Evolutionary conservation across 768 basidiomycete genomes (phyloP).

Genomic region (Mycena albidolilacea): DNA sequence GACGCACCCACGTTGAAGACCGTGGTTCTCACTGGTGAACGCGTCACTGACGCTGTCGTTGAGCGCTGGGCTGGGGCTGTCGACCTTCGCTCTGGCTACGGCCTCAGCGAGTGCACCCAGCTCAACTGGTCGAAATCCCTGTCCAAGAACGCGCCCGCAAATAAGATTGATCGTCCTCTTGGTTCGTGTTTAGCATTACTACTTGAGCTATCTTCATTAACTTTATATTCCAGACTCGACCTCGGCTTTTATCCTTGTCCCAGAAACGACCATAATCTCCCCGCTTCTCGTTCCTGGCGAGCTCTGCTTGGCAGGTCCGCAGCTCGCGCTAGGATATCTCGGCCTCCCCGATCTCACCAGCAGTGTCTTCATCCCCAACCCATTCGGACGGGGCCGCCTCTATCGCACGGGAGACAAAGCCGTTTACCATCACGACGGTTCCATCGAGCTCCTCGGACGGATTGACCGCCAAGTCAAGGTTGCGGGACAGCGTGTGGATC

Average conservation of each 20-base stretch:
- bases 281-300: not conserved
- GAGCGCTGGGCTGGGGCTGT: not conserved
- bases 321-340: not conserved
- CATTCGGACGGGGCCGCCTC: not conserved
- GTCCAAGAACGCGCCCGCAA: not conserved
- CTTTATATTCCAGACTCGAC: not conserved
- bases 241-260: not conserved
- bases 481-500: constrained; percentile 2
- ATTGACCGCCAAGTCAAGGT: constrained; percentile 3
- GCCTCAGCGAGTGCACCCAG: constrained; percentile 4
- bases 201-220: not conserved
- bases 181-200: not conserved
- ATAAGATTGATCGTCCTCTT: constrained; percentile 3
- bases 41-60: not conserved
- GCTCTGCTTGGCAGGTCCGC: constrained; percentile 1
- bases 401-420: constrained; percentile 3
- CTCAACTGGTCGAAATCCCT: constrained; percentile 2
- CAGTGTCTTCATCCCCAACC: constrained; percentile 1
- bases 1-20: not conserved
- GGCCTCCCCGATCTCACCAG: not conserved
- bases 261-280: not conserved
- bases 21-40: not conserved
- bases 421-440: not conserved
- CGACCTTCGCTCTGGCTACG: constrained; percentile 4
- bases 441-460: constrained; percentile 6